Evolutionary conservation across 2,329 filamentous ascomycete species (phyloP), one percentile per base, ranked within the genome.

Genomic region (Neofusicoccum kwambonambiense): DNA sequence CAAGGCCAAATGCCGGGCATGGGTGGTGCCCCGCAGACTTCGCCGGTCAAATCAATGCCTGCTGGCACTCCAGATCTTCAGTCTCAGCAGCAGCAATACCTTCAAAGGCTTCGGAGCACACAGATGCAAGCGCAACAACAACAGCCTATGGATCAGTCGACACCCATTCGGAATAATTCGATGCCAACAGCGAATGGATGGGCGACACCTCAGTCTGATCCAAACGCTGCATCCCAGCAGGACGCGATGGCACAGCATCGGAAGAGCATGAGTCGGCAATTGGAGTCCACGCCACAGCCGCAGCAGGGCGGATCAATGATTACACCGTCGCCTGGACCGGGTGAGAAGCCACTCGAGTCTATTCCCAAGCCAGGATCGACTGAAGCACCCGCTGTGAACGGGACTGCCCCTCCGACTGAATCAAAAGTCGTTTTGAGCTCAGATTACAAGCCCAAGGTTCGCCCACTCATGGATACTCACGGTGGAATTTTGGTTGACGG

Each of bases 401-500:
- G 69, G 15, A 51, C 65, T 22, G 35, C 63, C 3, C 1, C 63
- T 9, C 27, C 37, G 68, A 72, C 35, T 7, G 63, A 61, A 4
- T 37, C n/a, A n/a, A 67, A 65, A 27, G 13, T 67, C 3, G 50
- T 60, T 17, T 60, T 67, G 50, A 64, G 62, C 35, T 68, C 58
- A 15, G 64, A 68, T 9, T 68, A 65, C 47, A 54, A 62, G 31
- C 63, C 64, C 3, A 79, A 79, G 68, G 75, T 82, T 19, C 76
- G 76, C 64, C 80, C 75, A 70, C 80, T 86, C 66, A 70, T 50
- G 72, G 71, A 31, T 67, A 73, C 84, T 1, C 89, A 89, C 76
- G 93, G 93, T 8, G 92, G 92, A 0, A 84, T 94, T 65, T 86
- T 91, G 65, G 80, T 93, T 12, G 81, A 86, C 42, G 85, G 88